A percentile compares a stretch with the other conserved stretches of the same genome.
Conservation (phyloP, 371 early-diverging fungal genomes). For the Nematocida major region DNA sequence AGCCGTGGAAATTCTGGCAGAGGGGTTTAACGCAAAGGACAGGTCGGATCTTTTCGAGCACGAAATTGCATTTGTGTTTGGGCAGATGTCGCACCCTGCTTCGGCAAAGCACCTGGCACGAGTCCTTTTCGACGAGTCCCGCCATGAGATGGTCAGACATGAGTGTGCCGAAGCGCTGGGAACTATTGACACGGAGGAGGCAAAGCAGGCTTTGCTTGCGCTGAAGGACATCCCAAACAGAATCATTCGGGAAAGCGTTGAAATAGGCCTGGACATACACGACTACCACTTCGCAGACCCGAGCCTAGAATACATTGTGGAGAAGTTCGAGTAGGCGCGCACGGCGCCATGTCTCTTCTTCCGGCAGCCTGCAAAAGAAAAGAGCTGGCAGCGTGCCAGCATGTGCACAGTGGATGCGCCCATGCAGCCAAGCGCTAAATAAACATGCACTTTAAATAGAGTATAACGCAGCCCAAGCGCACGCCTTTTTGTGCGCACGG, state of each 20-base stretch:
- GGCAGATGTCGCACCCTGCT: conserved; percentile 86
- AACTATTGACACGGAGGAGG: conserved; percentile 85
- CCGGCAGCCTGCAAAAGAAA: no score
- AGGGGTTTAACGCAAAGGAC: conserved; percentile 69
- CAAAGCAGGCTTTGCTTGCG: conserved; percentile 69
- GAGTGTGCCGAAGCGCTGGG: conserved; percentile 98
- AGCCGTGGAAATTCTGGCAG: conserved; percentile 75
- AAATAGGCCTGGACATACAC: conserved; percentile 90
- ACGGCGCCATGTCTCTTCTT: no score
- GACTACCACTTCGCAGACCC: conserved; percentile 70
- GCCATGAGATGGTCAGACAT: conserved; percentile 91
- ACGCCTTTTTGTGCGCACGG: no score
- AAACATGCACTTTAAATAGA: no score
- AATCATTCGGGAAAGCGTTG: conserved; percentile 86
- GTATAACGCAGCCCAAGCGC: no score
- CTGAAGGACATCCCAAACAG: conserved; percentile 72
- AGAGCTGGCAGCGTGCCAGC: no score
- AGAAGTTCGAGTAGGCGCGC: background rate
- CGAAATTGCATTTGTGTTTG: conserved; percentile 92
- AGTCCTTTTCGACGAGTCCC: conserved; percentile 69
- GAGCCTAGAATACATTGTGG: conserved; percentile 32
- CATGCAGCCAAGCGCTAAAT: no score
- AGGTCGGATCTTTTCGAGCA: conserved; percentile 80
- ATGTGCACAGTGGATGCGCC: no score
- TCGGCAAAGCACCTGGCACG: conserved; percentile 75